Conservation (phyloP, 2,329 filamentous ascomycete genomes). For the Cladosporium austrohemisphaericum region DNA sequence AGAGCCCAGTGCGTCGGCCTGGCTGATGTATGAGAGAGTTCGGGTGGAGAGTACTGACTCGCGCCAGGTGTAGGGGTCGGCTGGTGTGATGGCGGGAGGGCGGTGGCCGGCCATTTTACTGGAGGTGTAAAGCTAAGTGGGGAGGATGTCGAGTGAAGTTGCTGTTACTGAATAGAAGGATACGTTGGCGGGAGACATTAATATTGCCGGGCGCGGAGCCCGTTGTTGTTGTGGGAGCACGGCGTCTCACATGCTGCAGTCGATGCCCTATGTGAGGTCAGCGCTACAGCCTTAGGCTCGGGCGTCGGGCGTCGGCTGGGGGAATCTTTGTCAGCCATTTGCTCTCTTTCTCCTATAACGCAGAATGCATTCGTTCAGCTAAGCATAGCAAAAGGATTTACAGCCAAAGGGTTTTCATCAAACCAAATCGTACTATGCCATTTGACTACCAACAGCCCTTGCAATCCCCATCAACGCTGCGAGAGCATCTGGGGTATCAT, state of each 20-base stretch:
- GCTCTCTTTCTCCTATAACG: too few relatives aligned
- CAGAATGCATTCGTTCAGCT: too few relatives aligned
- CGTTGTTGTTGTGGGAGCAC: not conserved
- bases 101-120: constrained; percentile 16
- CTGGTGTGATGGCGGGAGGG: constrained; percentile 11
- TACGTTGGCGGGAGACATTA: too few relatives aligned
- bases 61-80: constrained; percentile 19
- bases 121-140: not conserved
- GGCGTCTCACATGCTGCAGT: not conserved
- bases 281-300: not conserved
- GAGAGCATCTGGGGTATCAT: too few relatives aligned
- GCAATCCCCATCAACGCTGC: too few relatives aligned
- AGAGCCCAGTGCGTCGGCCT: constrained; percentile 20
- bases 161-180: not conserved
- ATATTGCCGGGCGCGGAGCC: not conserved
- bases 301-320: not conserved
- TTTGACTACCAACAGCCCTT: too few relatives aligned
- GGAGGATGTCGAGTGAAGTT: not conserved
- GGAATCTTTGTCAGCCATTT: not conserved
- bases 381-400: too few relatives aligned
- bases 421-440: too few relatives aligned
- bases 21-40: constrained; percentile 33
- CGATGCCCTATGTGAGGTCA: constrained; percentile 8
- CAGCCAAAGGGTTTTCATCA: too few relatives aligned
- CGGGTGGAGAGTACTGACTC: constrained; percentile 34